A percentile compares a stretch with the other conserved stretches of the same genome.
Evolutionary conservation across 176 grass and related monocot species (phyloP).

Genomic region (Paspalum vaginatum): DNA sequence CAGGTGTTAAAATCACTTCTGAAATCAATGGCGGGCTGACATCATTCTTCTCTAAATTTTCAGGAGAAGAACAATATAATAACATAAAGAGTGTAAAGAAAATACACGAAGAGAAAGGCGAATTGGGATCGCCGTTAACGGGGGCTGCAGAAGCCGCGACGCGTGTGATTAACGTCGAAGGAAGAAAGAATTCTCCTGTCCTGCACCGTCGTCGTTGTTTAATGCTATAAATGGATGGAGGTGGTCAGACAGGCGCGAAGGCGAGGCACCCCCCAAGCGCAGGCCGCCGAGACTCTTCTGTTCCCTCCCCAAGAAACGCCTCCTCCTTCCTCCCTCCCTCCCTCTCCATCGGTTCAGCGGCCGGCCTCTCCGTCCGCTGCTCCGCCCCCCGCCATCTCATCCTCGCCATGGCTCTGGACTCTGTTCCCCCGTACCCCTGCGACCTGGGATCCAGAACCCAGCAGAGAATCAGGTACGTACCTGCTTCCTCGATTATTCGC

Average conservation of each 20-base stretch:
- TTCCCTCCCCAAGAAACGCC: constrained; percentile 19
- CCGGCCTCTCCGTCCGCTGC: background rate
- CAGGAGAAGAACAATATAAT: too few relatives aligned
- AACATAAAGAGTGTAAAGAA: too few relatives aligned
- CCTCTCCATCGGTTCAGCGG: background rate
- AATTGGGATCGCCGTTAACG: too few relatives aligned
- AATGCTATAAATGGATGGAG: constrained; percentile 59
- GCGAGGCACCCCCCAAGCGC: background rate
- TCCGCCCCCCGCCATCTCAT: background rate
- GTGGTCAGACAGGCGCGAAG: constrained; percentile 21
- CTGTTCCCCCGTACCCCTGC: constrained; percentile 37
- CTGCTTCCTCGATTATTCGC: too few relatives aligned
- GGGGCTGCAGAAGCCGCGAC: background rate
- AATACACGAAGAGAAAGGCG: too few relatives aligned
- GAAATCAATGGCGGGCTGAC: background rate
- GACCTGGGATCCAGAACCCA: constrained; percentile 44
- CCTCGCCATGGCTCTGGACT: constrained; percentile 54
- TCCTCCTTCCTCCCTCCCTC: background rate
- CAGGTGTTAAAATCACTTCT: background rate
- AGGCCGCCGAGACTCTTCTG: background rate
- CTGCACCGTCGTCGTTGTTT: constrained; percentile 39
- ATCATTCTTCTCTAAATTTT: too few relatives aligned
- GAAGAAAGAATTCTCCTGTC: constrained; percentile 28
- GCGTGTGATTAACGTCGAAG: constrained; percentile 52
- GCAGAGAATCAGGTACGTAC: constrained; percentile 46